Evolutionary conservation across 2,329 filamentous ascomycete species (phyloP).

Genomic region (Pseudomassariella vexata): DNA sequence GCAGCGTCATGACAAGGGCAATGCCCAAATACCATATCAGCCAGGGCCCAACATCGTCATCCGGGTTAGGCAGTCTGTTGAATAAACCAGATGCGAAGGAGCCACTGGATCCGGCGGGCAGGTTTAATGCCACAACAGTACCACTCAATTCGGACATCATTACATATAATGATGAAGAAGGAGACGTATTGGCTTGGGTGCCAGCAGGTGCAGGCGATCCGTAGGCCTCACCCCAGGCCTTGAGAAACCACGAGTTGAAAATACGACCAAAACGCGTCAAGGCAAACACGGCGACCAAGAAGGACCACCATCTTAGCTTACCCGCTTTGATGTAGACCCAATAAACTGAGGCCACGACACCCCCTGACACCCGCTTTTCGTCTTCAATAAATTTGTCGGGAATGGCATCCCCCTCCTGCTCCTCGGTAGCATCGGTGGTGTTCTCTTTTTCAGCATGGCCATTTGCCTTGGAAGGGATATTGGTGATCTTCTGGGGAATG

Average conservation of each 20-base stretch:
- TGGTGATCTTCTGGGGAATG: slow-evolving; percentile 29
- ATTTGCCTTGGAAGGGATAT: slow-evolving; percentile 14
- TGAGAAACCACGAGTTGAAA: slow-evolving; percentile 72
- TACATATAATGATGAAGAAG: too few species aligned
- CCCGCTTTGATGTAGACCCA: slow-evolving; percentile 83
- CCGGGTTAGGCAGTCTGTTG: slow-evolving; percentile 58
- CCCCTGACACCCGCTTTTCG: slow-evolving; percentile 67
- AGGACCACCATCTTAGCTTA: slow-evolving; percentile 65
- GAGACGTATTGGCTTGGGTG: too few species aligned
- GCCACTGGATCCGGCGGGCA: slow-evolving; percentile 3
- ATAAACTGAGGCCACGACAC: slow-evolving; percentile 71
- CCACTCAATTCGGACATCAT: slow-evolving; percentile 5
- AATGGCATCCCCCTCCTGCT: slow-evolving; percentile 43
- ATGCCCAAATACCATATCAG: slow-evolving; percentile 64
- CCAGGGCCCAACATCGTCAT: slow-evolving; percentile 66
- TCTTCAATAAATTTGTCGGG: slow-evolving; percentile 77
- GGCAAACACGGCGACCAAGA: slow-evolving; percentile 57
- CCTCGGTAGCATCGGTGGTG: slow-evolving; percentile 23
- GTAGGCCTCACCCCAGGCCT: slow-evolving; percentile 81
- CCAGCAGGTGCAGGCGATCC: too few species aligned
- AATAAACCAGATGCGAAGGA: slow-evolving; percentile 26
- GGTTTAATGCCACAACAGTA: slow-evolving; percentile 4
- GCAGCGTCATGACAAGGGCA: slow-evolving; percentile 52
- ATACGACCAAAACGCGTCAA: slow-evolving; percentile 61
- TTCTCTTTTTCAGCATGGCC: slow-evolving; percentile 25